Evolutionary conservation across 495 filamentous ascomycete genomes (phyloP).

Genomic region (Penicillium waksmanii): DNA sequence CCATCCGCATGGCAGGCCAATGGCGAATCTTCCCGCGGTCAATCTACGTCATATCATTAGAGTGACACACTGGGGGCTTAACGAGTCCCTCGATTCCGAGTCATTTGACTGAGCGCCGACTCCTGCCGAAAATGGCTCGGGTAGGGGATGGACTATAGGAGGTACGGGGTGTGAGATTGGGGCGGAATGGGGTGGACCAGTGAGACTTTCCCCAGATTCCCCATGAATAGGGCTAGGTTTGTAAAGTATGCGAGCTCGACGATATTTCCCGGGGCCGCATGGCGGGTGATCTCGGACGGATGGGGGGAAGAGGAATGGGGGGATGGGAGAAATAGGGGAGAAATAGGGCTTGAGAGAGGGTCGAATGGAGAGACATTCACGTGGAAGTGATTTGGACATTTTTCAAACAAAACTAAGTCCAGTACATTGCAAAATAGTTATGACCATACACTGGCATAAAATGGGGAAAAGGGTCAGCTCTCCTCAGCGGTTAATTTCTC

Average conservation of each 20-base stretch:
- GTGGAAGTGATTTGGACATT: background rate
- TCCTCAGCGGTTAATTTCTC: conserved; percentile 37
- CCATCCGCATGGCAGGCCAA: background rate
- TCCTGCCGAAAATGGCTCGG: conserved; percentile 5
- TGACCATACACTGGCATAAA: background rate
- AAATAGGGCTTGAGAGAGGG: background rate
- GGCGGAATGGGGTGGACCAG: conserved; percentile 10
- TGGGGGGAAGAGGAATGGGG: background rate
- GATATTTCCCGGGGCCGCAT: conserved; percentile 7
- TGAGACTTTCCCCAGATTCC: conserved; percentile 18
- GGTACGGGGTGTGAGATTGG: conserved; percentile 12
- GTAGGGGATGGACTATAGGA: background rate
- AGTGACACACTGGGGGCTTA: background rate
- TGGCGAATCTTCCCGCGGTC: conserved; percentile 6
- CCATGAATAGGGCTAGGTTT: conserved; percentile 6
- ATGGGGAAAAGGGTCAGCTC: conserved; percentile 1
- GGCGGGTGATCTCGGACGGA: conserved; percentile 7
- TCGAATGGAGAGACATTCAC: background rate
- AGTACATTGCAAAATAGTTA: too few species aligned
- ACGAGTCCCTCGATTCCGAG: background rate
- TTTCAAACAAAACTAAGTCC: too few species aligned
- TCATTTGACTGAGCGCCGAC: conserved; percentile 4
- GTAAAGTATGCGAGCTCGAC: background rate
- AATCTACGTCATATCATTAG: background rate
- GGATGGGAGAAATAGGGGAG: background rate